Evolutionary conservation across 371 early-diverging fungal genomes (phyloP).

Genomic region (Blakeslea trispora): DNA sequence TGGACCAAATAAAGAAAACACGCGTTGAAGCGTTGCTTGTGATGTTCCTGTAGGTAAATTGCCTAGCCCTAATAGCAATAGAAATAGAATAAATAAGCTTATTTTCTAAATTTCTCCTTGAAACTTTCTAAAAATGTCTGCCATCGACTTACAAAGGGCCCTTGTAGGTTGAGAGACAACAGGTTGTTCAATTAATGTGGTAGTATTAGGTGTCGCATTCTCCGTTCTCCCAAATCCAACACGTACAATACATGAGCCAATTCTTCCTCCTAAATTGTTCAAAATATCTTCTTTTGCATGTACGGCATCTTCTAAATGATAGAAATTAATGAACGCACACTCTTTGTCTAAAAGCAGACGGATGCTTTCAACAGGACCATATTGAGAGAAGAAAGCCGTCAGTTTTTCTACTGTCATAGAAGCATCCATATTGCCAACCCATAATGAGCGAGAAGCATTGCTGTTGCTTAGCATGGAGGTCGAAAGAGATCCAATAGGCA

Average conservation of each 20-base stretch:
- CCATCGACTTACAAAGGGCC: slow-evolving; percentile 51
- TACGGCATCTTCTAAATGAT: slow-evolving; percentile 83
- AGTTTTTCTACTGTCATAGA: slow-evolving; percentile 75
- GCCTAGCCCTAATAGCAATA: slow-evolving; percentile 97
- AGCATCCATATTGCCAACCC: slow-evolving; percentile 94
- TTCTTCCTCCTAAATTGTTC: slow-evolving; percentile 66
- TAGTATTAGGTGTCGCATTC: slow-evolving; percentile 34
- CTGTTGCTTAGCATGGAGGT: slow-evolving; percentile 23
- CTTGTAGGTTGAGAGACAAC: slow-evolving; percentile 40
- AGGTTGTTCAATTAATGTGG: slow-evolving; percentile 11
- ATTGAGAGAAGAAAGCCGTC: slow-evolving; percentile 76
- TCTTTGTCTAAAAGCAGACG: slow-evolving; percentile 94
- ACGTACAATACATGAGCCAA: slow-evolving; percentile 78
- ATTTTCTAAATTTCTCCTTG: background rate
- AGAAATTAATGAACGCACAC: slow-evolving; percentile 94
- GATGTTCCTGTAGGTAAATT: slow-evolving; percentile 85
- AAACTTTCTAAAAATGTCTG: too few species aligned
- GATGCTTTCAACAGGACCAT: slow-evolving; percentile 90
- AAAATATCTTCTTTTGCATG: slow-evolving; percentile 86
- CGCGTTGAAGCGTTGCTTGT: slow-evolving; percentile 66
- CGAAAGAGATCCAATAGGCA: slow-evolving; percentile 15
- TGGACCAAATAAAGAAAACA: slow-evolving; percentile 80
- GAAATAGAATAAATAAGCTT: slow-evolving; percentile 1
- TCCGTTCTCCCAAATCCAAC: slow-evolving; percentile 92
- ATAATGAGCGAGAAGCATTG: slow-evolving; percentile 82